These are phyloP conservation scores for Fusarium pseudocircinatum DNA, from an alignment of 2,329 filamentous ascomycete species.

Conservation along the genomic window DNA sequence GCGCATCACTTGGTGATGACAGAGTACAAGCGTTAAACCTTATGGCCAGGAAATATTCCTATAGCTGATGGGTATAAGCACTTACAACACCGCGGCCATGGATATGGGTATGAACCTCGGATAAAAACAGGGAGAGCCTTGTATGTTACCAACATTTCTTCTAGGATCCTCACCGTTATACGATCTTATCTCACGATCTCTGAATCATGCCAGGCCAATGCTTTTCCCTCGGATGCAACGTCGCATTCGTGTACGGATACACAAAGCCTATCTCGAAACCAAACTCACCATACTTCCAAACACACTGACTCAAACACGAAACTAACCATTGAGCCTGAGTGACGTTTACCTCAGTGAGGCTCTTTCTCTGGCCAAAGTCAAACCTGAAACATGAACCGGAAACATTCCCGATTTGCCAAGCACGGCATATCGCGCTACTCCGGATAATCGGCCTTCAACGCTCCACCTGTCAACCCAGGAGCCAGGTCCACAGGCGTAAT, in stretches of 20 bases:
- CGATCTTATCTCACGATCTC: neutral
- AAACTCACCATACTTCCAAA: neutral
- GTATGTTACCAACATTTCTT: fast-evolving
- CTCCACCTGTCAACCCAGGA: neutral
- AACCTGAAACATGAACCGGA: neutral
- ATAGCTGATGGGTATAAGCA: fast-evolving
- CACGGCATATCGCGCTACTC: neutral
- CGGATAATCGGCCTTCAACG: neutral
- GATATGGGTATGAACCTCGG: neutral
- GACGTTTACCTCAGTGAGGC: neutral
- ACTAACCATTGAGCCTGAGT: neutral
- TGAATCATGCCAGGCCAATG: fast-evolving
- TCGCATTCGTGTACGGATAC: neutral
- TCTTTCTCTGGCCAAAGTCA: neutral
- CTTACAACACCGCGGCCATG: too few species aligned
- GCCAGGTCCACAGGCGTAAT: neutral
- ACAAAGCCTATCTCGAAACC: neutral
- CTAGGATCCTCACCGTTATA: neutral
- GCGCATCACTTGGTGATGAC: too few species aligned
- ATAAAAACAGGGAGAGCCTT: neutral
- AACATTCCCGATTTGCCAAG: neutral
- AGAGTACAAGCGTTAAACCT: neutral
- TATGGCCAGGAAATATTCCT: too few species aligned
- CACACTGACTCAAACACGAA: neutral
- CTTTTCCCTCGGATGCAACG: too few species aligned